Evolutionary conservation across 1,284 basidiomycete genomes (phyloP).

Genomic region (Hortiboletus rubellus): DNA sequence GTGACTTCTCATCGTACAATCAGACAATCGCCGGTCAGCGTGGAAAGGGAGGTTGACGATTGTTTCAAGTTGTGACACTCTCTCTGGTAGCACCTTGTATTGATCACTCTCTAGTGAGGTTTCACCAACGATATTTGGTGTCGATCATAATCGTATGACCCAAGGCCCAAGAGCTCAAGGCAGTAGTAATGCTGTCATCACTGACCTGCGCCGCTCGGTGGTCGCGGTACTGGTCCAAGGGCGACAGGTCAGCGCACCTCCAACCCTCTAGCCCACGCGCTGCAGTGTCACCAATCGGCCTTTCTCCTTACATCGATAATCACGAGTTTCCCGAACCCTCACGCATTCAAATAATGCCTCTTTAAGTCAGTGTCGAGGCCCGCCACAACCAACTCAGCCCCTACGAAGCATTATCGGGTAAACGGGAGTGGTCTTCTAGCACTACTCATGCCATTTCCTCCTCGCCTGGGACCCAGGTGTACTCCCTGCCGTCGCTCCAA

Average conservation of each 20-base stretch:
- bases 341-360: neutral
- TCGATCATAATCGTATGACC: neutral
- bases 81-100: neutral
- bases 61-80: slow-evolving; percentile 14
- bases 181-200: neutral
- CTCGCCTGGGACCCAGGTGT: neutral
- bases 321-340: neutral
- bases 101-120: slow-evolving; percentile 16
- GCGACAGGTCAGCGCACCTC: neutral
- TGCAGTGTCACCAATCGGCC: neutral
- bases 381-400: neutral
- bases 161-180: neutral
- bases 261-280: neutral
- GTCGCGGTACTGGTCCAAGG: neutral
- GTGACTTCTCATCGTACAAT: neutral
- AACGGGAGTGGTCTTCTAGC: neutral
- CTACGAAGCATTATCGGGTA: neutral
- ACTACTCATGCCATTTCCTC: too few relatives aligned
- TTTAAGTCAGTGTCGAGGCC: neutral
- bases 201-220: neutral
- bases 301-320: slow-evolving; percentile 1
- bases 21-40: neutral
- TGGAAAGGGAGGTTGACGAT: neutral
- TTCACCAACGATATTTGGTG: neutral
- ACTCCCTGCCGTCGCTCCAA: too few relatives aligned